Base-by-base conservation (phyloP, 768 basidiomycete genomes). In the Suillus variegatus region DNA sequence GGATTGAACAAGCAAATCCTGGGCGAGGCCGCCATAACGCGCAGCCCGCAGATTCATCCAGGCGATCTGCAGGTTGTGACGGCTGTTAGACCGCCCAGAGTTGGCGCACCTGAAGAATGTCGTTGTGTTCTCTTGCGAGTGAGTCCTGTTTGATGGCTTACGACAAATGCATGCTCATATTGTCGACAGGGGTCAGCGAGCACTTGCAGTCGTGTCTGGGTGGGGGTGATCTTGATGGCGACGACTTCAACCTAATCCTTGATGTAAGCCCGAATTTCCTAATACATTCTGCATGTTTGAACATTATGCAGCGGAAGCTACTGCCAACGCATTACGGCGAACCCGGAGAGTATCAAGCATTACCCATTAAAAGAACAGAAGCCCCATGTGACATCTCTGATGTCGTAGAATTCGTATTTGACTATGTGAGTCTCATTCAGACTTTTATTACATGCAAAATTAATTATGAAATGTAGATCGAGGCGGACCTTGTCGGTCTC, bases 191-290 rank as follows among this genome's bases (percentile, higher is more conserved):
- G 84, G 84, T 10, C 44, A 75, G 44, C 78, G 84, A 62, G 73
- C 82, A 20, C 66, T 86, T 14, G 79, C 84, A n/a, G 1, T 82
- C 82, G 13, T 79, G 77, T 65, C 79, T 86, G 18, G 84, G 84
- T 35, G 85, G 85, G 28, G 85, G 85, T 9, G 85, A 86, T 72
- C 72, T 85, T 55, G 85, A 86, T 67, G 85, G 84, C 6, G 84
- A 85, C 62, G 79, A 82, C 25, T 86, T 82, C 62, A 84, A 83
- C 69, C 47, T 84, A n/a, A 81, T 83, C 55, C 73, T 79, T 44
- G 77, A 82, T 63, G 81, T 82, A 46, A 68, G 76, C 71, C 60
- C 18, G 9, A 65, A 64, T 49, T 46, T 40, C 18, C 62, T 64
- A 4, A 43, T 43, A 20, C 38, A 40, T 55, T 40, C 44, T n/a